Base-by-base conservation (phyloP, 768 basidiomycete species). In the Rhizopogon salebrosus region DNA sequence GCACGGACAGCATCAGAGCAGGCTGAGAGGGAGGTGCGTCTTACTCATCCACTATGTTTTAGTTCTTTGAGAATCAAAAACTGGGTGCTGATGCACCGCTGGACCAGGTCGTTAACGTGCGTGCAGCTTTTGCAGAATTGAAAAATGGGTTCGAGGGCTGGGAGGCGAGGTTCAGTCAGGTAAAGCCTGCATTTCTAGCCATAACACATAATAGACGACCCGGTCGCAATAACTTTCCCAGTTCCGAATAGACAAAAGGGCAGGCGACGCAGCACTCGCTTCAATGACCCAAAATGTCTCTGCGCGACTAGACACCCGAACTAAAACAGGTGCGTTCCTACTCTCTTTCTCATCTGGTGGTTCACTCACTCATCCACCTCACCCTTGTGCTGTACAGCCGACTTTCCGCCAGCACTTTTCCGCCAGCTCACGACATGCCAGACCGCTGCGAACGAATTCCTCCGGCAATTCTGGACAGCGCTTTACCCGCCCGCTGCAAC, bases 381-480 rank as follows among this genome's bases (percentile, higher is more conserved):
- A 13, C 10, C 18, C 8, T 35, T 31, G n/a, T n/a, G 27, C 13
- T 20, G 18, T 49, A 27, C 54, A 95, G 92, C 81, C 55, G 85
- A 89, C 37, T 83, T 99, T 31, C 90, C 93, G 1, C 82, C 88
- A 46, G 77, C 75, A 2, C 73, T 95, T 36, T 84, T 91, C 60
- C 77, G 82, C 51, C 85, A 93, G 70, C 87, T 98, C 81, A 84
- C 82, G 16, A 89, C 89, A 0, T 92, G 90, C 62, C 93, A 97
- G 63, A 92, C 92, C 1, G 88, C 95, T 3, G 87, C 95, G 10
- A 94, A 92, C 62, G 97, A 99, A 65, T 97, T 98, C 66, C 75
- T 99, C 13, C 85, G 95, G 26, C 97, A 98, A 65, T 98, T 93
- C 66, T 98, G 95, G 94, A 79, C 85, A 2, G 81, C 92, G 2